Evolutionary conservation across 2,329 filamentous ascomycete species (phyloP).

Genomic region (Verticillium nubilum): DNA sequence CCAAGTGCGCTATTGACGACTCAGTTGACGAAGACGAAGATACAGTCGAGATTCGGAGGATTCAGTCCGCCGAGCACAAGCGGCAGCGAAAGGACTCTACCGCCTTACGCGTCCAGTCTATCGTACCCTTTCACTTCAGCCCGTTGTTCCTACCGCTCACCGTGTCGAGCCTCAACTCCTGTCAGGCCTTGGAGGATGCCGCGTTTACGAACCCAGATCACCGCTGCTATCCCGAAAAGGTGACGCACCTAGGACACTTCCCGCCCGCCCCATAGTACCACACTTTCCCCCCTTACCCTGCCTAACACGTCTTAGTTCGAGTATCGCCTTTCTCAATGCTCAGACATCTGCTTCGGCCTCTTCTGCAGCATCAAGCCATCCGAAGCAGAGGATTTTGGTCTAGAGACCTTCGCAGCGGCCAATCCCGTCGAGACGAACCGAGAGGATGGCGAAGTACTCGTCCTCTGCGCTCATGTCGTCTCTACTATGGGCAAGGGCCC

Average conservation of each 20-base stretch:
- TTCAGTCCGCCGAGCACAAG: constrained; percentile 28
- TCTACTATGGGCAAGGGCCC: constrained; percentile 62
- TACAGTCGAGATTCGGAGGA: constrained; percentile 30
- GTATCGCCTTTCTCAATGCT: constrained; percentile 70
- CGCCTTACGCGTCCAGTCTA: constrained; percentile 30
- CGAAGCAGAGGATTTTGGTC: constrained; percentile 39
- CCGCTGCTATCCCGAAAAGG: constrained; percentile 49
- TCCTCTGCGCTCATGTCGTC: constrained; percentile 74
- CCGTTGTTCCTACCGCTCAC: constrained; percentile 72
- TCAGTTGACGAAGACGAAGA: constrained; percentile 32
- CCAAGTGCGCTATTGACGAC: constrained; percentile 30
- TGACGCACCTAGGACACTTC: constrained; percentile 19
- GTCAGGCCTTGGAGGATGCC: constrained; percentile 47
- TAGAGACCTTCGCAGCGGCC: constrained; percentile 49
- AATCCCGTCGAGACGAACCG: constrained; percentile 55
- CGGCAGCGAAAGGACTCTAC: constrained; percentile 26
- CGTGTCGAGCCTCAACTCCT: constrained; percentile 57
- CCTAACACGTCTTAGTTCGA: constrained; percentile 48
- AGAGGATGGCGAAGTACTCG: constrained; percentile 46
- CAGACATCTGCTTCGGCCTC: constrained; percentile 72
- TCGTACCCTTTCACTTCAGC: constrained; percentile 56
- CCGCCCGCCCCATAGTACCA: background rate
- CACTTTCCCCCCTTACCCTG: background rate
- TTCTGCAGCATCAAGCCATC: constrained; percentile 60
- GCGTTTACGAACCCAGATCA: constrained; percentile 45